phyloP scores from a whole-genome alignment of 73 alveolate genomes.

The Paramecium octaurelia region DNA sequence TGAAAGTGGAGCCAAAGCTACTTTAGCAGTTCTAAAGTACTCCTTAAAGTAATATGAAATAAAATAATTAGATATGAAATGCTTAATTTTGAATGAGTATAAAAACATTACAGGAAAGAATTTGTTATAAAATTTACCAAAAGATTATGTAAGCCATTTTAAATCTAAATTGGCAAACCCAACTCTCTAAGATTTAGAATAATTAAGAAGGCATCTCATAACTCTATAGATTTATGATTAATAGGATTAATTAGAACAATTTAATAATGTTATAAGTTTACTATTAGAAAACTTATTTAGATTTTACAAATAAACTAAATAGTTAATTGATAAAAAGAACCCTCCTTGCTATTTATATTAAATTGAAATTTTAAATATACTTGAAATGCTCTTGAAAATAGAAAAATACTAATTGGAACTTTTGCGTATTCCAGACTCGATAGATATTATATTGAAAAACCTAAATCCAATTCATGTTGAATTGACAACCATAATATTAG shows the following conservation, averaged over 20 bases:
- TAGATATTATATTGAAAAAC: background rate
- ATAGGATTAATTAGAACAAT: background rate
- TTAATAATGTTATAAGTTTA: background rate
- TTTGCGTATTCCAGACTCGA: background rate
- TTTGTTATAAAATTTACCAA: background rate
- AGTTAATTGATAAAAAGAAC: background rate
- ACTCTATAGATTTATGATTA: background rate
- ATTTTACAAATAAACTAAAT: background rate
- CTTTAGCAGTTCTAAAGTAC: background rate
- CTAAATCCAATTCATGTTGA: constrained; percentile 22
- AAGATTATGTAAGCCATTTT: background rate
- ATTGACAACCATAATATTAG: background rate
- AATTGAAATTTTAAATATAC: background rate
- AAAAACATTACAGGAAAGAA: background rate
- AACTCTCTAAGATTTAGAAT: background rate
- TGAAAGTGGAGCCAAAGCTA: background rate
- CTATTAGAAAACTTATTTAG: background rate
- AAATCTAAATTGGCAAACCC: background rate
- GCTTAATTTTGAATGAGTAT: background rate
- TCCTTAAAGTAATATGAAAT: background rate
- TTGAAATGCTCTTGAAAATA: background rate
- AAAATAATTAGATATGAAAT: background rate
- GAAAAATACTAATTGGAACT: background rate
- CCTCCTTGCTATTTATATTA: background rate
- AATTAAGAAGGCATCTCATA: background rate